Conservation (phyloP, 2,329 filamentous ascomycete species). For the Alternaria ventricosa region DNA sequence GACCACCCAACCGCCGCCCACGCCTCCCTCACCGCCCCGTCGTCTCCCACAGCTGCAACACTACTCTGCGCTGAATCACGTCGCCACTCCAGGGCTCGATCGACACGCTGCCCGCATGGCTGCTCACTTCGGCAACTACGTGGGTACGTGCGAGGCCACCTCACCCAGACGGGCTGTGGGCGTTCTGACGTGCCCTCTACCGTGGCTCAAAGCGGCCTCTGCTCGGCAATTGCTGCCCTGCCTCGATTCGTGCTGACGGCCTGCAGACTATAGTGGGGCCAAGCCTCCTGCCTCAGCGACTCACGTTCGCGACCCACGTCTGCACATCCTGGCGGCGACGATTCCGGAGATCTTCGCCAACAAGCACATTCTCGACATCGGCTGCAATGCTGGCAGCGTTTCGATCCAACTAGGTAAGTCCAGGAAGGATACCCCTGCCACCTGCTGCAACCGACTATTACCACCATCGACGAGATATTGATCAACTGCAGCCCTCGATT, state of each 20-base stretch:
- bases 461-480: slow-evolving; percentile 37
- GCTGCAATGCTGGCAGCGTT: slow-evolving; percentile 50
- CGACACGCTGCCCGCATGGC: slow-evolving; percentile 35
- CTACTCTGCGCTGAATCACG: slow-evolving; percentile 10
- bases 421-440: slow-evolving; percentile 28
- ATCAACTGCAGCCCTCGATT: slow-evolving; percentile 45
- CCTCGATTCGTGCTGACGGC: slow-evolving; percentile 19
- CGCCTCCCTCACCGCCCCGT: slow-evolving; percentile 1
- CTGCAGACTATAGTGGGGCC: slow-evolving; percentile 48
- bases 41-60: not conserved
- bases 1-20: not conserved
- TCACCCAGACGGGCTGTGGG: slow-evolving; percentile 15
- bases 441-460: slow-evolving; percentile 40
- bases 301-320: slow-evolving; percentile 48
- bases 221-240: slow-evolving; percentile 26
- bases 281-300: slow-evolving; percentile 43
- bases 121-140: slow-evolving; percentile 45
- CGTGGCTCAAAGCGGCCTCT: slow-evolving; percentile 14
- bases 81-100: slow-evolving; percentile 29
- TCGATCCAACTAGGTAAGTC: slow-evolving; percentile 48
- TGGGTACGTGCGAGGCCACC: slow-evolving; percentile 20
- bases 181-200: slow-evolving; percentile 6
- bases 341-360: slow-evolving; percentile 44
- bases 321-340: slow-evolving; percentile 40
- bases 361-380: slow-evolving; percentile 48